phyloP scores from a whole-genome alignment of 2,329 filamentous ascomycete species.

The Byssothecium circinans region DNA sequence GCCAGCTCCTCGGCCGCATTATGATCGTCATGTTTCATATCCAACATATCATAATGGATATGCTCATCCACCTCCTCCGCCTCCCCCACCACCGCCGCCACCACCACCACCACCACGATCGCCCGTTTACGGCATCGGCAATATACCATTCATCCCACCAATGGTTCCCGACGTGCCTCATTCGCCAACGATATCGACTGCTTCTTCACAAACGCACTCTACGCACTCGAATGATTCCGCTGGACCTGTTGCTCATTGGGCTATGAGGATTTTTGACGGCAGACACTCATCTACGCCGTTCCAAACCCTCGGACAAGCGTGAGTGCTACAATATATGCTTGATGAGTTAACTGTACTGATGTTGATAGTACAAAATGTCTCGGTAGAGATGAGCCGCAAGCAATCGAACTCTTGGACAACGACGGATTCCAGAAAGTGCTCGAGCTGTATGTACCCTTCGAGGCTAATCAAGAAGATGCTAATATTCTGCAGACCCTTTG shows the following conservation, averaged over 20 bases:
- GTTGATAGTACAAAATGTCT: conserved; percentile 34
- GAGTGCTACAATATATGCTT: not conserved
- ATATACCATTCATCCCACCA: conserved; percentile 39
- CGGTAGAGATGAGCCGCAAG: conserved; percentile 39
- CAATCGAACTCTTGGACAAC: conserved; percentile 36
- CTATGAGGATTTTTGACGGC: conserved; percentile 48
- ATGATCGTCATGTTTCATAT: not conserved
- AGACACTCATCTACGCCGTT: conserved; percentile 44
- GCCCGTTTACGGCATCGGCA: conserved; percentile 20
- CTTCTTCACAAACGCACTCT: conserved; percentile 46
- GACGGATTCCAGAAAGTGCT: conserved; percentile 48
- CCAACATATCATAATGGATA: conserved; percentile 6
- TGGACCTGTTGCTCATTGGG: conserved; percentile 46
- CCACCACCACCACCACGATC: conserved; percentile 10
- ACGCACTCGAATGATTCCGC: conserved; percentile 40
- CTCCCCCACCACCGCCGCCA: conserved; percentile 16
- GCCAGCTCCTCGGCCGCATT: conserved; percentile 2
- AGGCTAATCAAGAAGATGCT: not conserved
- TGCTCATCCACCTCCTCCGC: conserved; percentile 12
- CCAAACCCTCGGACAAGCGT: conserved; percentile 30
- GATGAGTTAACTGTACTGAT: conserved; percentile 7
- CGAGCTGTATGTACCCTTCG: conserved; percentile 33
- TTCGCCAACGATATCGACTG: conserved; percentile 48
- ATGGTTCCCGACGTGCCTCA: conserved; percentile 43
- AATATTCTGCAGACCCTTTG: conserved; percentile 47